phyloP scores from a whole-genome alignment of 2,329 filamentous ascomycete species.

The Cladosporium colombiae region DNA sequence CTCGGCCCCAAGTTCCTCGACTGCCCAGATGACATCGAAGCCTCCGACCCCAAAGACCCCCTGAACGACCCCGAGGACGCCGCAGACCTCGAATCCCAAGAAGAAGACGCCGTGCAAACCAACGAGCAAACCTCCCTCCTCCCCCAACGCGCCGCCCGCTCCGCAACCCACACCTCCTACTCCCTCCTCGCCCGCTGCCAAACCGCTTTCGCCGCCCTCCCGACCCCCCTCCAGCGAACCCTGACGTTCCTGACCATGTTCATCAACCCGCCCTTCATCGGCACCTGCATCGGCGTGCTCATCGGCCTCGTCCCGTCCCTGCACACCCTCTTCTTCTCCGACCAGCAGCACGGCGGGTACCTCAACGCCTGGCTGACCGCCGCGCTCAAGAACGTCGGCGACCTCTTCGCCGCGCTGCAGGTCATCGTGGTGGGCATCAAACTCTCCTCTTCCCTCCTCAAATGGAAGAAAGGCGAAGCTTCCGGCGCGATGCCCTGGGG shows the following conservation, averaged over 20 bases:
- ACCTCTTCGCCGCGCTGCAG: slow-evolving; percentile 64
- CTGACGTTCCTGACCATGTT: slow-evolving; percentile 52
- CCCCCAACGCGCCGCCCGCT: slow-evolving; percentile 40
- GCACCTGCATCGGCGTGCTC: slow-evolving; percentile 59
- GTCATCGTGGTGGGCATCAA: slow-evolving; percentile 69
- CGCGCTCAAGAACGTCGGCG: slow-evolving; percentile 62
- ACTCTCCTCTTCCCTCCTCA: slow-evolving; percentile 56
- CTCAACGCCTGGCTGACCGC: slow-evolving; percentile 67
- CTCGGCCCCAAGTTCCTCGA: slow-evolving; percentile 62
- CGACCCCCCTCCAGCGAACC: slow-evolving; percentile 41
- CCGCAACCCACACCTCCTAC: slow-evolving; percentile 34
- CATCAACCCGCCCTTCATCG: slow-evolving; percentile 63
- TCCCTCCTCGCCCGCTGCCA: slow-evolving; percentile 39
- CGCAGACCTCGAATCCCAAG: slow-evolving; percentile 33
- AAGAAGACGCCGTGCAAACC: slow-evolving; percentile 33
- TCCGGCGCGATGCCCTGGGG: slow-evolving; percentile 50
- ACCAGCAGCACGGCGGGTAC: slow-evolving; percentile 60
- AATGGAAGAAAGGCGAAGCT: slow-evolving; percentile 47
- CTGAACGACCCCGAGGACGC: slow-evolving; percentile 29
- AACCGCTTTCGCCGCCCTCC: slow-evolving; percentile 40
- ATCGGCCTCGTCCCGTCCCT: slow-evolving; percentile 62
- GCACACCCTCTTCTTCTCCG: slow-evolving; percentile 63
- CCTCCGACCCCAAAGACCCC: slow-evolving; percentile 21
- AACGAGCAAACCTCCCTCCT: slow-evolving; percentile 57
- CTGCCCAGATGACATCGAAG: slow-evolving; percentile 36